Evolutionary conservation across 169 alveolate genomes (phyloP).

Genomic region (Cryptosporidium tyzzeri): DNA sequence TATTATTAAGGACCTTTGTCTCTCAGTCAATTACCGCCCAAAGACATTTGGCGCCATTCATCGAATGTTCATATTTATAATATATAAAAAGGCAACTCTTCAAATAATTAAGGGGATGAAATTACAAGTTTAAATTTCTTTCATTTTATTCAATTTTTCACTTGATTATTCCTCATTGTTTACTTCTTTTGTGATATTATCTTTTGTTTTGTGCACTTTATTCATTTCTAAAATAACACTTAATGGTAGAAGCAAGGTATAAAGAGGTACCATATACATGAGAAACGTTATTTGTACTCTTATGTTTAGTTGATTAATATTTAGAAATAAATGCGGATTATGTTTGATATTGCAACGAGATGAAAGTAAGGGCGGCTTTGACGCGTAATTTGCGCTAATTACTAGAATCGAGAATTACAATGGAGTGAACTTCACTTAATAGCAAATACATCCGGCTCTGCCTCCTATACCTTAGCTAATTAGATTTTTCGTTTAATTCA

Average conservation of each 20-base stretch:
- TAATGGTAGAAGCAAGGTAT: too few relatives aligned
- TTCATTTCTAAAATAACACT: too few relatives aligned
- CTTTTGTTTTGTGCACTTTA: too few relatives aligned
- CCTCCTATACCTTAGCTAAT: background rate
- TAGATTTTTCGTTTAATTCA: too few relatives aligned
- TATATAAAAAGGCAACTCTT: too few relatives aligned
- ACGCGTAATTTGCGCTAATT: too few relatives aligned
- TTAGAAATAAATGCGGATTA: too few relatives aligned
- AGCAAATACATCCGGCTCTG: background rate
- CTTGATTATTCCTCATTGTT: background rate
- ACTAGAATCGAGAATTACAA: background rate
- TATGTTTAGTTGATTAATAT: too few relatives aligned
- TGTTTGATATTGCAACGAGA: too few relatives aligned
- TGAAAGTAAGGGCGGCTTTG: too few relatives aligned
- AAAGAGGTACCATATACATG: background rate
- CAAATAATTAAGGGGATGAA: background rate
- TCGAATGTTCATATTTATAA: background rate
- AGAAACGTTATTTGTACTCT: background rate
- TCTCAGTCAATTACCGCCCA: constrained; percentile 5
- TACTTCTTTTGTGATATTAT: too few relatives aligned
- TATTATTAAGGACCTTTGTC: constrained; percentile 1
- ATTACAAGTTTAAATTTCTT: too few relatives aligned
- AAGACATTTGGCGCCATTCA: background rate
- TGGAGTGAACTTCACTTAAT: background rate
- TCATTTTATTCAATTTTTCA: background rate